Evolutionary conservation across 495 filamentous ascomycete species (phyloP).

Genomic region (Xylaria cubensis): DNA sequence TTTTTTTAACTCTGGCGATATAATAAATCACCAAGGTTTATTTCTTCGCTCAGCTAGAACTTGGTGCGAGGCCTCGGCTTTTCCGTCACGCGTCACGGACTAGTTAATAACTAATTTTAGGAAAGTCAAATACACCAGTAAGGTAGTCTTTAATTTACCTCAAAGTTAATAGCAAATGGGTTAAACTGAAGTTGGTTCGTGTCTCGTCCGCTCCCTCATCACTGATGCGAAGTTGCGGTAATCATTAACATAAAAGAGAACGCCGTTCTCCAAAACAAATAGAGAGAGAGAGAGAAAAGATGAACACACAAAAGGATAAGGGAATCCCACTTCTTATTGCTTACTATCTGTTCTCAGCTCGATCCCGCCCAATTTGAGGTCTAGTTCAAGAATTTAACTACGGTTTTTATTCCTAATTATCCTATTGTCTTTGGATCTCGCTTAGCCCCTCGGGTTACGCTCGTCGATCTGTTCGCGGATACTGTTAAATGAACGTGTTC

Average conservation of each 20-base stretch:
- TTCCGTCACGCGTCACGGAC: no score
- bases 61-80: no score
- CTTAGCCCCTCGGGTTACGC: neutral
- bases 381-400: neutral
- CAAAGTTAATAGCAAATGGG: neutral
- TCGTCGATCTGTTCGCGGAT: neutral
- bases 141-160: neutral
- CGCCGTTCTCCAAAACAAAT: neutral
- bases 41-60: neutral
- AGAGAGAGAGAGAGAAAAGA: neutral
- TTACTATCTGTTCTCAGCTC: neutral
- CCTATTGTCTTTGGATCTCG: neutral
- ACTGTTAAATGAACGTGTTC: neutral
- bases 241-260: neutral
- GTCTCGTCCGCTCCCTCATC: neutral
- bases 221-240: neutral
- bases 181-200: neutral
- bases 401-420: neutral
- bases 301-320: neutral
- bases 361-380: neutral
- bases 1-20: neutral
- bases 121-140: neutral
- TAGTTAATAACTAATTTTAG: neutral
- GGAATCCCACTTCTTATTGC: neutral
- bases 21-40: neutral